These are phyloP conservation scores for Patellifolia procumbens DNA, from an alignment of 179 eudicot species.

Conservation along the genomic window DNA sequence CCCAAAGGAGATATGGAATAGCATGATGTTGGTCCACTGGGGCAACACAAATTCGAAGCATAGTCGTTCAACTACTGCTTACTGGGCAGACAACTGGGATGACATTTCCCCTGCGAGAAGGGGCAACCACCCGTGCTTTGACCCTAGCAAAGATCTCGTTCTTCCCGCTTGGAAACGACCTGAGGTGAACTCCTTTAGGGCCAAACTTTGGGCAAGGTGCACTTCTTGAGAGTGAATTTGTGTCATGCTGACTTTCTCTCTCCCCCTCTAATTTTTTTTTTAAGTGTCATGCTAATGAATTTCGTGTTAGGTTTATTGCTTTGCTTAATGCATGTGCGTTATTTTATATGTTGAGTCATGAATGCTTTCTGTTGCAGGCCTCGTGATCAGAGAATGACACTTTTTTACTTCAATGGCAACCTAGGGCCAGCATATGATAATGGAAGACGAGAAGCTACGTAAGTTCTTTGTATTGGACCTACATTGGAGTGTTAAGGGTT, in stretches of 20 bases:
- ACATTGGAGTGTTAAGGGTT: not conserved
- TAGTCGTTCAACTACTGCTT: slow-evolving; percentile 85
- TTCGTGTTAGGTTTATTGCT: not conserved
- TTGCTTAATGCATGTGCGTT: not conserved
- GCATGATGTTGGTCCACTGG: slow-evolving; percentile 99
- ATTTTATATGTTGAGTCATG: not conserved
- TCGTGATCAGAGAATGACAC: slow-evolving; percentile 63
- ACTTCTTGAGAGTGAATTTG: not conserved
- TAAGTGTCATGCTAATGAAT: not conserved
- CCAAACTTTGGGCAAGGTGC: slow-evolving; percentile 70
- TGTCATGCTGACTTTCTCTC: slow-evolving; percentile 2
- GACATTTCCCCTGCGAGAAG: slow-evolving; percentile 62
- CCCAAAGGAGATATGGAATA: slow-evolving; percentile 98
- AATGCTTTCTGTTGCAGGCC: slow-evolving; percentile 54
- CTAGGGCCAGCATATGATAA: slow-evolving; percentile 79
- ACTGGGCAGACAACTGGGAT: slow-evolving; percentile 92
- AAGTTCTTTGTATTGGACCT: slow-evolving; percentile 37
- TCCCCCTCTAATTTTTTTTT: not conserved
- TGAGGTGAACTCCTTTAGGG: slow-evolving; percentile 54
- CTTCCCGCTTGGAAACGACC: slow-evolving; percentile 97
- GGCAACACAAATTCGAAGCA: slow-evolving; percentile 95
- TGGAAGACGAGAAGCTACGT: slow-evolving; percentile 90
- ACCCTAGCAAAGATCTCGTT: slow-evolving; percentile 87
- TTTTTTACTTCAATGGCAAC: slow-evolving; percentile 95
- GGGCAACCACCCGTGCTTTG: slow-evolving; percentile 91